A percentile compares a stretch with the other conserved stretches of the same genome.
Evolutionary conservation across 345 rosid species (phyloP).

Genomic region (Pistacia integerrima): DNA sequence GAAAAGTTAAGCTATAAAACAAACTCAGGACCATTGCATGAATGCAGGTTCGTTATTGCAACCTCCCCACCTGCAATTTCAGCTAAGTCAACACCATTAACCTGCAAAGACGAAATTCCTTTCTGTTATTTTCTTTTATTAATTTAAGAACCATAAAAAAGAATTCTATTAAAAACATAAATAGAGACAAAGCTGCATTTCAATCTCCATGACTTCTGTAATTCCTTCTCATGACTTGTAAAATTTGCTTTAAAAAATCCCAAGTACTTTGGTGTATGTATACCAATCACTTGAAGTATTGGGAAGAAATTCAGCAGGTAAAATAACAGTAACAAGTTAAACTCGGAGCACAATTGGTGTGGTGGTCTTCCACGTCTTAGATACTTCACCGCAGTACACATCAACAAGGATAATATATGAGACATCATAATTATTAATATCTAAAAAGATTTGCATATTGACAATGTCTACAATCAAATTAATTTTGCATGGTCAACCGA

Average conservation of each 20-base stretch:
- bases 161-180: no score
- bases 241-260: neutral
- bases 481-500: neutral
- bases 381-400: constrained; percentile 67
- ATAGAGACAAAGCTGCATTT: no score
- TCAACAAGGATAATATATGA: constrained; percentile 9
- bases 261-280: neutral
- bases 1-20: constrained; percentile 47
- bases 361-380: constrained; percentile 48
- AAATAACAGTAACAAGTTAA: neutral
- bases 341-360: constrained; percentile 69
- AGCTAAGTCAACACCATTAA: constrained; percentile 63
- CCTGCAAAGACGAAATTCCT: constrained; percentile 36
- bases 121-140: no score
- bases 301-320: neutral
- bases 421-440: neutral
- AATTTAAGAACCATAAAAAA: no score
- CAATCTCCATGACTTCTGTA: no score
- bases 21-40: constrained; percentile 66
- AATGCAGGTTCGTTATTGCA: constrained; percentile 61
- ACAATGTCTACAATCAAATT: neutral
- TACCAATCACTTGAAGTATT: neutral
- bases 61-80: constrained; percentile 64
- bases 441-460: neutral
- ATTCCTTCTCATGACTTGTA: no score